These are phyloP conservation scores for Articulospora tetracladia DNA, from an alignment of 495 filamentous ascomycete species.

Conservation along the genomic window DNA sequence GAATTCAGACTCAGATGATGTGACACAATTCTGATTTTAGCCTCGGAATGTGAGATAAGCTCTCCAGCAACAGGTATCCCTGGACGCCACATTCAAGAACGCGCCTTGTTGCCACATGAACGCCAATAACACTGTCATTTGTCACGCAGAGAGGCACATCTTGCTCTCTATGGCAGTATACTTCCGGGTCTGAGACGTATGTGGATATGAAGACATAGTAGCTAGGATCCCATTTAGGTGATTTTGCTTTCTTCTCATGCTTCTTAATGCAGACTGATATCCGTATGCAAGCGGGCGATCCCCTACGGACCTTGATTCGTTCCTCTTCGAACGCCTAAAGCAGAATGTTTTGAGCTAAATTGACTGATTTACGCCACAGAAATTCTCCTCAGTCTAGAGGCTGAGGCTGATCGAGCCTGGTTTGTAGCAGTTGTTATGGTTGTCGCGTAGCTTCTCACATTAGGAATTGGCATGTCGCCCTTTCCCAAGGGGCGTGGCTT, in stretches of 20 bases:
- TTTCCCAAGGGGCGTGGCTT: background rate
- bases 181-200: too few relatives aligned
- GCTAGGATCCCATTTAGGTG: too few relatives aligned
- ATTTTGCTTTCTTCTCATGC: background rate
- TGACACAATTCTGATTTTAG: background rate
- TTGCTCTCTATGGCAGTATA: too few relatives aligned
- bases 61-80: background rate
- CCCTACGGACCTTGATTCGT: background rate
- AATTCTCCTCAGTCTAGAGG: background rate
- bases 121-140: too few relatives aligned
- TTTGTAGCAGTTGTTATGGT: background rate
- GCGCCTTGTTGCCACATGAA: too few relatives aligned
- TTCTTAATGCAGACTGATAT: background rate
- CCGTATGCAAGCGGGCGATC: background rate
- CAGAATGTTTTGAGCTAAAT: background rate
- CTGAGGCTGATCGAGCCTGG: background rate
- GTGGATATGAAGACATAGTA: too few relatives aligned
- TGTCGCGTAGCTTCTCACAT: background rate
- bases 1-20: background rate
- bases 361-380: background rate
- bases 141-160: too few relatives aligned
- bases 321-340: background rate
- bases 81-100: too few relatives aligned
- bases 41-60: background rate
- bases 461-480: background rate